Conservation (phyloP, 306 rosid genomes). For the Prinsepia uniflora region DNA sequence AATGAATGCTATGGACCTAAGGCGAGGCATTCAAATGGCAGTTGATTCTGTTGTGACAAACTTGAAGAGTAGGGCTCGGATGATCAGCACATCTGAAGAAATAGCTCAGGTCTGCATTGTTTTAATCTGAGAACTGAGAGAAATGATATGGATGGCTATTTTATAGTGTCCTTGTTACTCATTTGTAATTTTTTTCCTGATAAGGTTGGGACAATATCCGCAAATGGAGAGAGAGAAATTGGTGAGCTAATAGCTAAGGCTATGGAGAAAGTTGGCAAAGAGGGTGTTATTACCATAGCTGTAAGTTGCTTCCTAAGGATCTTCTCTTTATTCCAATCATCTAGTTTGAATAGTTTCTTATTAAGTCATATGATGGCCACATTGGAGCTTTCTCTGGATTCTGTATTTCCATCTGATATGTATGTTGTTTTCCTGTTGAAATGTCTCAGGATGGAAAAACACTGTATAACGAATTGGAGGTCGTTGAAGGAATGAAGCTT, state of each 20-base stretch:
- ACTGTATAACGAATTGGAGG: constrained; percentile 82
- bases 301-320: constrained; percentile 28
- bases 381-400: not conserved
- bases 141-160: not conserved
- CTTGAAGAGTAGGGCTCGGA: constrained; percentile 50
- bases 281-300: constrained; percentile 46
- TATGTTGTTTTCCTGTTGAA: not conserved
- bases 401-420: not conserved
- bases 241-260: constrained; percentile 59
- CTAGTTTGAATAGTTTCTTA: not conserved
- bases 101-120: constrained; percentile 41
- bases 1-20: constrained; percentile 52
- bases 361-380: not conserved
- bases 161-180: not conserved
- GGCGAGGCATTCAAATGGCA: constrained; percentile 54
- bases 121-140: not conserved
- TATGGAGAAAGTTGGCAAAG: constrained; percentile 60
- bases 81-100: constrained; percentile 56
- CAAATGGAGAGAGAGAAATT: constrained; percentile 55
- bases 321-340: not conserved
- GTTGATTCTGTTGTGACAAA: constrained; percentile 50
- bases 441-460: constrained; percentile 83
- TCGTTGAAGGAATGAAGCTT: constrained; percentile 97
- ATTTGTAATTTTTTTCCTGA: not conserved
- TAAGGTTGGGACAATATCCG: constrained; percentile 58